These are phyloP conservation scores for Lipomyces starkeyi DNA, from an alignment of 805 yeast species.

Conservation along the genomic window DNA sequence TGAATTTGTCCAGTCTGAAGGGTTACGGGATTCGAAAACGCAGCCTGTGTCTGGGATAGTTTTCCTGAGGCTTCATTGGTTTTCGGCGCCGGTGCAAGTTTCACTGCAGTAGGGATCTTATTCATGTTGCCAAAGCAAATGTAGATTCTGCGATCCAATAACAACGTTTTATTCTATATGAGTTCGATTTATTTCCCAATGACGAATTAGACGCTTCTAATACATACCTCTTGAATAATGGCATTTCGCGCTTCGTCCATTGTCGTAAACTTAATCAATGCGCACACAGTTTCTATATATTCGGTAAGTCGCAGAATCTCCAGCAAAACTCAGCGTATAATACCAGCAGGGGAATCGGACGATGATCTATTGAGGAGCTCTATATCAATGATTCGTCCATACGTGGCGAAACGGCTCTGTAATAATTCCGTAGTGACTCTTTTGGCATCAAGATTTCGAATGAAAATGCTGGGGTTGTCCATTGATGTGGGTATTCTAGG, in stretches of 20 bases:
- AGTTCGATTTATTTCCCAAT: not conserved
- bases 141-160: conserved; percentile 31
- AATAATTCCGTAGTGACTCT: conserved; percentile 61
- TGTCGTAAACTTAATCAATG: conserved; percentile 19
- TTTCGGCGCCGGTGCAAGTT: conserved; percentile 38
- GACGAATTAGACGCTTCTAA: not conserved
- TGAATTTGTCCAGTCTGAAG: not conserved
- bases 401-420: conserved; percentile 62
- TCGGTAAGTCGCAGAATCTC: not conserved
- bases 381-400: conserved; percentile 65
- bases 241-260: conserved; percentile 35
- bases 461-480: conserved; percentile 72
- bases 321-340: no score
- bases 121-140: conserved; percentile 31
- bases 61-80: not conserved
- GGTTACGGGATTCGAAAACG: not conserved
- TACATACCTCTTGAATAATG: conserved; percentile 28
- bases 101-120: conserved; percentile 28
- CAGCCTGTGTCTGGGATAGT: conserved; percentile 4
- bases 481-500: conserved; percentile 50
- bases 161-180: conserved; percentile 31
- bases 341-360: conserved; percentile 3
- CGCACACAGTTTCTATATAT: conserved; percentile 17
- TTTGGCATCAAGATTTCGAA: conserved; percentile 67
- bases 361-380: conserved; percentile 9